Evolutionary conservation across 179 eudicot genomes (phyloP).

Genomic region (Gypsophila paniculata): DNA sequence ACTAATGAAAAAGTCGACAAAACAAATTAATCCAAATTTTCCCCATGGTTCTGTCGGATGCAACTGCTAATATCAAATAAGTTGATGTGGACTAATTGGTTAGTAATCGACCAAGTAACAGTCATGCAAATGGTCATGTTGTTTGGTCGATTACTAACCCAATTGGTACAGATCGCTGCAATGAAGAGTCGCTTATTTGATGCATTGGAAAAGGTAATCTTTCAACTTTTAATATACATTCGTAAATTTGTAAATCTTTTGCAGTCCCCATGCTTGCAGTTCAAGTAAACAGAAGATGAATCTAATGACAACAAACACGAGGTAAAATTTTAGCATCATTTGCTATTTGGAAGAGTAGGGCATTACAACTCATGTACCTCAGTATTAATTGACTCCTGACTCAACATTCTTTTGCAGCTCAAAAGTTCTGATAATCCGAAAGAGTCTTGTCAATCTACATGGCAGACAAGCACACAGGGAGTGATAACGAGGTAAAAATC

Average conservation of each 20-base stretch:
- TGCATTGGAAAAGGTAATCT: not conserved
- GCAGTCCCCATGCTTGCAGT: not conserved
- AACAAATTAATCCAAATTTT: not conserved
- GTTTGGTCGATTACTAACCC: not conserved
- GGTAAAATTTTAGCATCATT: not conserved
- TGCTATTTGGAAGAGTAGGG: not conserved
- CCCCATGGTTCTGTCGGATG: not conserved
- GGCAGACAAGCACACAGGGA: too few species aligned
- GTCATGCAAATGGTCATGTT: not conserved
- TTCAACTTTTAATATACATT: not conserved
- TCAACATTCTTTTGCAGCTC: too few species aligned
- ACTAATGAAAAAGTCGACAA: not conserved
- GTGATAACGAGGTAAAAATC: too few species aligned
- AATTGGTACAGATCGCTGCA: conserved; percentile 14
- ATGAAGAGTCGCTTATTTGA: not conserved
- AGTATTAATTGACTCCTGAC: too few species aligned
- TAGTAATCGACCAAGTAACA: conserved; percentile 14
- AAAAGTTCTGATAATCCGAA: too few species aligned
- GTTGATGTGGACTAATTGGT: conserved; percentile 11
- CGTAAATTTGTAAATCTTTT: not conserved
- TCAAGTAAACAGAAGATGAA: not conserved
- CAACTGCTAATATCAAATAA: not conserved
- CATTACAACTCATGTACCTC: not conserved
- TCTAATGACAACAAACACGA: not conserved
- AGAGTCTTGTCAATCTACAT: too few species aligned